Evolutionary conservation across 2,329 filamentous ascomycete species (phyloP).

Genomic region (Beauveria sp.): DNA sequence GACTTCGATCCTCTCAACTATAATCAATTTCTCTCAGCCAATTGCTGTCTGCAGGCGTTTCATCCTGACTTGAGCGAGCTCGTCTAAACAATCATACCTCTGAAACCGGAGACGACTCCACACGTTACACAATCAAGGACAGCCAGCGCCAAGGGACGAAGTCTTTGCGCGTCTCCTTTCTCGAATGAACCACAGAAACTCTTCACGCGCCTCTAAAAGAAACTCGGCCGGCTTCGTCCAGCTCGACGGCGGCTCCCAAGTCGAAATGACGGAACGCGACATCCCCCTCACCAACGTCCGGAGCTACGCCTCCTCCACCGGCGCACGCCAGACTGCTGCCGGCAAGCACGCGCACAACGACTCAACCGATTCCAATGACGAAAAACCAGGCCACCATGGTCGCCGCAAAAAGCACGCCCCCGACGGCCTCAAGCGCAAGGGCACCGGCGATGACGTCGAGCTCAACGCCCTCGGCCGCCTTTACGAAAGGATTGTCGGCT

Average conservation of each 20-base stretch:
- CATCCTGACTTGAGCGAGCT: not conserved
- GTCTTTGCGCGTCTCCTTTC: not conserved
- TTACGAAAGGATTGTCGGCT: conserved; percentile 56
- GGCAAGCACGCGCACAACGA: conserved; percentile 26
- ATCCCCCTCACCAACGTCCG: conserved; percentile 51
- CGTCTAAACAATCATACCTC: not conserved
- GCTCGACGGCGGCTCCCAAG: conserved; percentile 26
- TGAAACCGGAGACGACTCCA: conserved; percentile 12
- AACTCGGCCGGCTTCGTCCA: conserved; percentile 37
- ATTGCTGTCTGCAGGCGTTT: conserved; percentile 12
- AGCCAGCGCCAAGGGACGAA: not conserved
- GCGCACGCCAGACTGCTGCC: conserved; percentile 40
- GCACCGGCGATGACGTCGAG: conserved; percentile 44
- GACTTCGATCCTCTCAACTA: not conserved
- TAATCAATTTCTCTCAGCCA: not conserved
- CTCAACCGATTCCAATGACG: conserved; percentile 26
- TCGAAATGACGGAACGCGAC: conserved; percentile 29
- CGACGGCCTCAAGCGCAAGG: conserved; percentile 31
- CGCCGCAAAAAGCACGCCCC: conserved; percentile 44
- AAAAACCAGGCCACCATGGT: conserved; percentile 39
- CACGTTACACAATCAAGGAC: not conserved
- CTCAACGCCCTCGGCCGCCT: conserved; percentile 60
- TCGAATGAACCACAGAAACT: conserved; percentile 22
- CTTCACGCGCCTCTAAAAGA: conserved; percentile 27
- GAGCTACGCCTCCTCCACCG: conserved; percentile 47